A percentile compares a stretch with the other conserved stretches of the same genome.
These are phyloP conservation scores for Alternaria dauci DNA, from an alignment of 2,329 filamentous ascomycete genomes.

Conservation along the genomic window DNA sequence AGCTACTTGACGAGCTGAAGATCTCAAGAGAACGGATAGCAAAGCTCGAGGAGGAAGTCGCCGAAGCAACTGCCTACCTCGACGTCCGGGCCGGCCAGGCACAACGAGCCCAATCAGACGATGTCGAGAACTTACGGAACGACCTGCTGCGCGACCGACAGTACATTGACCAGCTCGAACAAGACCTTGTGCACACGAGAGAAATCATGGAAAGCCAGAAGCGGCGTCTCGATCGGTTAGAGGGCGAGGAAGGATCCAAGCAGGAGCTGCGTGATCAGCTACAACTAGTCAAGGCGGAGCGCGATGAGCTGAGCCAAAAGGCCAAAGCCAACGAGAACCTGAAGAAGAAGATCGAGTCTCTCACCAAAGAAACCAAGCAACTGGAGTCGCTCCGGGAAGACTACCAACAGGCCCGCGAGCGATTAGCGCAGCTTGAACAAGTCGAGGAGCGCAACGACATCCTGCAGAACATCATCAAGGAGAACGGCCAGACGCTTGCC, in stretches of 20 bases:
- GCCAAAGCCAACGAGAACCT: slow-evolving; percentile 62
- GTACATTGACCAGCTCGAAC: slow-evolving; percentile 60
- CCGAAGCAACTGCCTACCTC: slow-evolving; percentile 56
- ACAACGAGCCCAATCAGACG: slow-evolving; percentile 52
- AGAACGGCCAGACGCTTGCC: slow-evolving; percentile 59
- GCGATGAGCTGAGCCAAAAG: slow-evolving; percentile 59
- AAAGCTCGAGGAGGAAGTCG: slow-evolving; percentile 58
- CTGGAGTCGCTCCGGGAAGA: slow-evolving; percentile 56
- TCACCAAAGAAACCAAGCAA: slow-evolving; percentile 58
- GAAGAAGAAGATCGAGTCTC: slow-evolving; percentile 61
- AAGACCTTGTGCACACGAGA: slow-evolving; percentile 55
- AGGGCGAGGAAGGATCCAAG: slow-evolving; percentile 54
- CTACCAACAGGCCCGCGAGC: slow-evolving; percentile 55
- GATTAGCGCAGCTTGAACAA: slow-evolving; percentile 55
- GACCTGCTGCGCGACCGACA: slow-evolving; percentile 57
- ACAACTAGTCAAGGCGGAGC: slow-evolving; percentile 59
- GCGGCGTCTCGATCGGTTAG: slow-evolving; percentile 55
- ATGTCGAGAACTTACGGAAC: slow-evolving; percentile 54
- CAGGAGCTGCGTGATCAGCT: slow-evolving; percentile 61
- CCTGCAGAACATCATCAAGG: slow-evolving; percentile 61
- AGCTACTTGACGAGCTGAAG: slow-evolving; percentile 54
- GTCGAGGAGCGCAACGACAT: slow-evolving; percentile 55
- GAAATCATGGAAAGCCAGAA: slow-evolving; percentile 57
- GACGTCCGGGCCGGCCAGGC: slow-evolving; percentile 52
- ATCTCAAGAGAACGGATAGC: slow-evolving; percentile 53